Evolutionary conservation across 1,139 yeast genomes (phyloP).

Genomic region (Debaryomycetaceae sp.): DNA sequence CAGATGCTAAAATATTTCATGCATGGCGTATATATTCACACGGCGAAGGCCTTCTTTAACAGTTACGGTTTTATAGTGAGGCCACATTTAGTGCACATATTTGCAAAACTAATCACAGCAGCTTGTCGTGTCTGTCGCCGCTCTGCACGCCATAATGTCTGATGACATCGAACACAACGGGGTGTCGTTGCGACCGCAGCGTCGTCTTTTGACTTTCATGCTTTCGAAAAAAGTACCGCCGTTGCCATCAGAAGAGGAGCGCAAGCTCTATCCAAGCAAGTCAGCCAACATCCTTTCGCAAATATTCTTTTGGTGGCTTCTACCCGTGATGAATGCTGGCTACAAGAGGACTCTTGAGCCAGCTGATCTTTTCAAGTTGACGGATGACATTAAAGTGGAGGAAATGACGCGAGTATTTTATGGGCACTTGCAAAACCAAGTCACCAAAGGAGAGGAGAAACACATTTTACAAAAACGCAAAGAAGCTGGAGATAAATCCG

Average conservation of each 20-base stretch:
- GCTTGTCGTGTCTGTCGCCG: background rate
- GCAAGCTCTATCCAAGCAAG: slow-evolving; percentile 31
- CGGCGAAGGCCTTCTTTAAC: too few relatives aligned
- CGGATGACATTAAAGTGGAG: slow-evolving; percentile 35
- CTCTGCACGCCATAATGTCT: slow-evolving; percentile 1
- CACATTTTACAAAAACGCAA: slow-evolving; percentile 20
- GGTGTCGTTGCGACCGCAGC: slow-evolving; percentile 17
- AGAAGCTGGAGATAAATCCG: slow-evolving; percentile 21
- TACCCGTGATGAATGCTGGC: slow-evolving; percentile 45
- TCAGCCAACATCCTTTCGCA: slow-evolving; percentile 33
- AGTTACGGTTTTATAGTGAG: too few relatives aligned
- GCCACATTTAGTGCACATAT: background rate
- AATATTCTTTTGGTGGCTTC: slow-evolving; percentile 48
- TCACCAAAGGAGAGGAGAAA: slow-evolving; percentile 16
- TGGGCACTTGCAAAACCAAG: slow-evolving; percentile 17
- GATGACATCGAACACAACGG: slow-evolving; percentile 6
- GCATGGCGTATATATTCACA: too few relatives aligned
- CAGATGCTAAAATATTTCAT: too few relatives aligned
- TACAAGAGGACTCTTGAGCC: slow-evolving; percentile 47
- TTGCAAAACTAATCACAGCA: background rate
- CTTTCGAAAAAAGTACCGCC: slow-evolving; percentile 35
- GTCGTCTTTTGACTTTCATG: slow-evolving; percentile 26
- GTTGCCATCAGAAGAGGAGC: slow-evolving; percentile 35
- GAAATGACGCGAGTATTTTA: slow-evolving; percentile 29
- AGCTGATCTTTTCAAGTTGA: slow-evolving; percentile 38